Evolutionary conservation across 371 early-diverging fungal species (phyloP), one percentile per base, ranked within the genome.

Genomic region (Parasitella parasitica): DNA sequence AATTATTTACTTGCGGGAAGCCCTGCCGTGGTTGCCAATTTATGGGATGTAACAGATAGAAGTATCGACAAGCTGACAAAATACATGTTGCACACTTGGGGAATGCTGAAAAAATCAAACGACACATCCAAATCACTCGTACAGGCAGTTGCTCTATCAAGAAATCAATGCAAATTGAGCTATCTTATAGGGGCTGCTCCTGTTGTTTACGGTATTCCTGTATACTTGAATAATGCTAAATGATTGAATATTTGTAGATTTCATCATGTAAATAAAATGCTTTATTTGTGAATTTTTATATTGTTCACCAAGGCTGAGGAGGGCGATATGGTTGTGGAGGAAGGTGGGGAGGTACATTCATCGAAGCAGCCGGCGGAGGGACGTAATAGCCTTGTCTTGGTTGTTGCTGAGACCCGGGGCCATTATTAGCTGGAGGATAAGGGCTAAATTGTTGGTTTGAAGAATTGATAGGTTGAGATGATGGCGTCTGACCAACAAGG

Each of bases 41-140:
- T 99, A 15, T 99, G 99, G 99, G 99, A 99, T 78, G 98, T 99
- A 7, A 99, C 99, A 1, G 99, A 99, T 77, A 85, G 89, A 69
- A 99, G 99, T 72, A 89, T 99, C 41, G 99, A 99, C 70, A 78
- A 87, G n/a, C 89, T 94, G 59, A 90, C 91, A 16, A 80, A 81
- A 30, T 72, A 78, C 2, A 60, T 94, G 76, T 75, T 97, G 55
- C 62, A 66, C 1, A 51, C 71, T 9, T 96, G 95, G 91, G 94
- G 93, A 0, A 54, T 97, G 34, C 52, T 82, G 20, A 67, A 36
- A 37, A 50, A 52, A 4, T 53, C 54, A 46, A 38, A 13, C 6
- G 11, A 15, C 5, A 15, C 27, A 15, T 3, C n/a, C 9, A 60
- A 77, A 36, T 89, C 92, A 15, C 69, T 96, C 12, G 82, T 86